Conservation (phyloP, 202 grass and related monocot species). For the Panicum virgatum region DNA sequence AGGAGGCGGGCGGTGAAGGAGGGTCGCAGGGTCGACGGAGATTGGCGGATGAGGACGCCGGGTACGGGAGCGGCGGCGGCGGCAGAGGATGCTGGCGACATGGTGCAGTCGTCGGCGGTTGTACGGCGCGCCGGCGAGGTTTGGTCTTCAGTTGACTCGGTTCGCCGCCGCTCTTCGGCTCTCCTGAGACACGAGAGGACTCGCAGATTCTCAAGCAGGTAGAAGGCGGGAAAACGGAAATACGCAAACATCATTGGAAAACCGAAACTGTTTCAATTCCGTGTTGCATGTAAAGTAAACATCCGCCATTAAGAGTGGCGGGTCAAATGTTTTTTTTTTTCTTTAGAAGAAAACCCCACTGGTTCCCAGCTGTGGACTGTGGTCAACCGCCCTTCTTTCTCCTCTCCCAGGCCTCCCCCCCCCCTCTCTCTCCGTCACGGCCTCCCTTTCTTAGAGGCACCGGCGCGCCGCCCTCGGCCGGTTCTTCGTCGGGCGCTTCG, state of each 20-base stretch:
- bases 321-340: too few species aligned
- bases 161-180: background rate
- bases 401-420: too few species aligned
- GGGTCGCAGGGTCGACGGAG: background rate
- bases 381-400: too few species aligned
- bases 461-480: too few species aligned
- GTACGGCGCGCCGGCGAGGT: background rate
- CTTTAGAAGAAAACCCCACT: too few species aligned
- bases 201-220: background rate
- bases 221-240: background rate
- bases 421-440: too few species aligned
- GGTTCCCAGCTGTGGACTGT: too few species aligned
- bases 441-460: too few species aligned
- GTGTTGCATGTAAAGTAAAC: too few species aligned
- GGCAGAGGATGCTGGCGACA: constrained; percentile 23
- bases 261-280: background rate
- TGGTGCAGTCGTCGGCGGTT: background rate
- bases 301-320: too few species aligned
- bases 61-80: background rate
- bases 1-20: background rate
- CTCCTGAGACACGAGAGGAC: background rate
- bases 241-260: background rate
- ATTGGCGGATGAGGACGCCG: background rate
- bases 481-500: background rate
- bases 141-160: background rate